These are phyloP conservation scores for Fusarium buxicola DNA, from an alignment of 2,329 filamentous ascomycete species.

Conservation along the genomic window DNA sequence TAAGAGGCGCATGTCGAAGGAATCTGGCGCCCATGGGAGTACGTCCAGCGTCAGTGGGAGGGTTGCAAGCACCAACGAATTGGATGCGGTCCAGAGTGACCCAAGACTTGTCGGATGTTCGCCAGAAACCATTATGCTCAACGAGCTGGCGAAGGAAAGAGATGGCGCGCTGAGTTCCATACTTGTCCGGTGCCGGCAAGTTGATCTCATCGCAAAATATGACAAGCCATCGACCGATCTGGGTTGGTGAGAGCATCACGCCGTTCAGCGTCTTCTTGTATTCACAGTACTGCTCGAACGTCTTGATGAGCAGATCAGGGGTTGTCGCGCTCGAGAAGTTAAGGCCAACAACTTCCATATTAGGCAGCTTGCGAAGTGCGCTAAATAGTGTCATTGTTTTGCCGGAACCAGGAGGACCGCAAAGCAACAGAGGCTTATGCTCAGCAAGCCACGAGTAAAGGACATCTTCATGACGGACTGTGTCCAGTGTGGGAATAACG, in stretches of 20 bases:
- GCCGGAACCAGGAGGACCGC: slow-evolving; percentile 96
- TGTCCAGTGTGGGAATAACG: slow-evolving; percentile 97
- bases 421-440: slow-evolving; percentile 96
- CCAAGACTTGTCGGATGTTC: slow-evolving; percentile 97
- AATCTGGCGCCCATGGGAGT: slow-evolving; percentile 94
- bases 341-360: slow-evolving; percentile 98
- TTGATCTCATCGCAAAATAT: slow-evolving; percentile 99
- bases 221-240: slow-evolving; percentile 97
- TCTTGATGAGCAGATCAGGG: slow-evolving; percentile 97
- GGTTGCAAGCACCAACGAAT: slow-evolving; percentile 98
- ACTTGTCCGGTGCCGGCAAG: slow-evolving; percentile 95
- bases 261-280: slow-evolving; percentile 99
- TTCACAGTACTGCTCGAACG: slow-evolving; percentile 99
- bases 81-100: slow-evolving; percentile 97
- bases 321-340: slow-evolving; percentile 99
- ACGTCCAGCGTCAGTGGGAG: slow-evolving; percentile 95
- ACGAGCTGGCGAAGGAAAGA: slow-evolving; percentile 97
- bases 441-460: slow-evolving; percentile 99
- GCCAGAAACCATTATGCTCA: slow-evolving; percentile 99
- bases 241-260: slow-evolving; percentile 92
- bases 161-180: slow-evolving; percentile 96
- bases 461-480: slow-evolving; percentile 97
- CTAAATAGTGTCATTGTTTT: slow-evolving; percentile 99
- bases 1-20: slow-evolving; percentile 94
- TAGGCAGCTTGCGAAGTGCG: slow-evolving; percentile 93